Base-by-base conservation (phyloP, 257 asterid genomes). In the Fraxinus americana region DNA sequence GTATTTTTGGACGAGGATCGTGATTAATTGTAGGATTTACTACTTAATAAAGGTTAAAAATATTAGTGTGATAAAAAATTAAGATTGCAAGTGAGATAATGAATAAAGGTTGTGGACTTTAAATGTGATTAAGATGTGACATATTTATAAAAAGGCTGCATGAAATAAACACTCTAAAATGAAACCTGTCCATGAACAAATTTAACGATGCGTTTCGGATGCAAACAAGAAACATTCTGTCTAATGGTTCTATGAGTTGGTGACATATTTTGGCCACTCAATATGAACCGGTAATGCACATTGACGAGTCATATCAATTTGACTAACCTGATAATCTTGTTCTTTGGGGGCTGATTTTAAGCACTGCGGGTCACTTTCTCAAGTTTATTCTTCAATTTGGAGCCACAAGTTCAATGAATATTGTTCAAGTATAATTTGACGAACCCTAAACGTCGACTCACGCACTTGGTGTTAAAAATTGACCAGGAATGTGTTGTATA, bases 321-420 rank as follows among this genome's bases (percentile, higher is more conserved):
- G 35, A 25, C 68, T 25, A 23, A 9, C 69, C 34, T 63, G 12
- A 63, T 9, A 41, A 27, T 52, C 50, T 76, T 66, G 36, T 43
- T 25, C 48, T 66, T 61, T 19, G 30, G 5, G 35, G 73, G 76
- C 41, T 75, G 79, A 43, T 50, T 30, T 6, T 65, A 38, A 77
- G 14, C 43, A 48, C 14, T 2, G 4, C 25, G 63, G 61, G 78
- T 12, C 39, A 21, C 65, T 23, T 50, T 57, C 63, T 43, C 45
- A 29, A 68, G 63, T 54, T 36, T 36, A 7, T n/a, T 57, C 66
- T 57, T 57, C 82, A 80, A 70, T 78, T 79, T 72, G 72, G 65
- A 83, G 73, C 86, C 83, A 79, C 79, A 66, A 71, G 35, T 75
- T 83, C 34, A 43, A 50, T 45, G 45, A 59, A 69, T 77, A 17